phyloP scores from a whole-genome alignment of 306 rosid genomes.

The Prunus mira region DNA sequence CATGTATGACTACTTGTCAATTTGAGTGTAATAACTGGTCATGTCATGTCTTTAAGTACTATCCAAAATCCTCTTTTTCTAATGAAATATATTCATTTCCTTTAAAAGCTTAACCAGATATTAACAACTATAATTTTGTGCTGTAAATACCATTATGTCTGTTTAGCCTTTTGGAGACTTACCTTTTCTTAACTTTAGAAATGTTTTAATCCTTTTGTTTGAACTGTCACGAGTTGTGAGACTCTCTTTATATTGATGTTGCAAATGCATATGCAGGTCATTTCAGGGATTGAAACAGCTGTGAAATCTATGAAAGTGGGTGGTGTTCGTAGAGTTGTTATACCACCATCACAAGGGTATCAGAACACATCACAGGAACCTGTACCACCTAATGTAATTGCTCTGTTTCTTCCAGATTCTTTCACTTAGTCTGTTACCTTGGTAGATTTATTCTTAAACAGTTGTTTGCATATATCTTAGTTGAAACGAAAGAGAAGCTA shows the following conservation, averaged over 20 bases:
- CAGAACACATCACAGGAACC: slow-evolving; percentile 89
- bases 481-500: neutral
- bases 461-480: neutral
- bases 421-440: slow-evolving; percentile 11
- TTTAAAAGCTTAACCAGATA: neutral
- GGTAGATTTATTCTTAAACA: neutral
- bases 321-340: slow-evolving; percentile 69
- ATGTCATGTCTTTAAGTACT: neutral
- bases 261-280: slow-evolving; percentile 49
- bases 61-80: neutral
- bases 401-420: slow-evolving; percentile 13
- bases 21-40: neutral
- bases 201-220: neutral
- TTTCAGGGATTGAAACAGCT: slow-evolving; percentile 73
- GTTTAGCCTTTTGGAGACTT: neutral
- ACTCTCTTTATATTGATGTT: neutral
- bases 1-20: too few species aligned
- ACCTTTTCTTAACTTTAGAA: neutral
- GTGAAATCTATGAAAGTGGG: slow-evolving; percentile 89
- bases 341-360: slow-evolving; percentile 93
- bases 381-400: slow-evolving; percentile 78
- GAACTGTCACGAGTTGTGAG: neutral
- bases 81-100: too few species aligned
- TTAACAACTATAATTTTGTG: neutral
- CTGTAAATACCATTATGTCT: neutral